Percentiles rank a stretch among this genome's conserved stretches.
Conservation (phyloP, 768 basidiomycete species). For the Lactarius sanguifluus region DNA sequence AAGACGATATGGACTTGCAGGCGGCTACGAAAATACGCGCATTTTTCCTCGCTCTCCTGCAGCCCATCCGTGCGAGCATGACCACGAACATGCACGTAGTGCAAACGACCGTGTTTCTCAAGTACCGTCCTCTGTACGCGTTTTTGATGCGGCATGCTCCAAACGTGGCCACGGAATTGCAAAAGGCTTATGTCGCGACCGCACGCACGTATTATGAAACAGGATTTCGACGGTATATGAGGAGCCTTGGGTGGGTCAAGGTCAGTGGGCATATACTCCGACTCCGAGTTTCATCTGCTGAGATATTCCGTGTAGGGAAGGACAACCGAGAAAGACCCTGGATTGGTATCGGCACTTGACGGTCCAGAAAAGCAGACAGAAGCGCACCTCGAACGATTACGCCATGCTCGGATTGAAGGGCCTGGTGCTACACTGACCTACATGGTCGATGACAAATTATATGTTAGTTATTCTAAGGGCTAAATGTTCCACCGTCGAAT, state of each 20-base stretch:
- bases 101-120: constrained; percentile 82
- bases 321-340: constrained; percentile 65
- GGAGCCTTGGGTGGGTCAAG: constrained; percentile 79
- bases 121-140: constrained; percentile 76
- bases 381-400: constrained; percentile 56
- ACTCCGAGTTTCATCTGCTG: not conserved
- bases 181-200: constrained; percentile 78
- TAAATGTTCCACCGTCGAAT: not conserved
- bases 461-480: constrained; percentile 55
- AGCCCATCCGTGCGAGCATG: constrained; percentile 78
- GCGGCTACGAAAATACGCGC: constrained; percentile 85
- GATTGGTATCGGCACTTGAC: constrained; percentile 50
- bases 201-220: constrained; percentile 95
- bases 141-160: constrained; percentile 86
- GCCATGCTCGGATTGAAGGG: constrained; percentile 73
- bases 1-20: constrained; percentile 40
- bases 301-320: constrained; percentile 49
- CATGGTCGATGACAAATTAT: constrained; percentile 83
- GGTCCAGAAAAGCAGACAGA: constrained; percentile 41
- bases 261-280: constrained; percentile 39
- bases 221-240: constrained; percentile 84
- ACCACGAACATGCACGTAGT: constrained; percentile 92
- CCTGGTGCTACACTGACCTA: constrained; percentile 80
- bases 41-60: constrained; percentile 82
- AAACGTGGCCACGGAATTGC: constrained; percentile 81